Evolutionary conservation across 768 basidiomycete genomes (phyloP), one percentile per base, ranked within the genome.

Genomic region (Leccinum disarticulatum): DNA sequence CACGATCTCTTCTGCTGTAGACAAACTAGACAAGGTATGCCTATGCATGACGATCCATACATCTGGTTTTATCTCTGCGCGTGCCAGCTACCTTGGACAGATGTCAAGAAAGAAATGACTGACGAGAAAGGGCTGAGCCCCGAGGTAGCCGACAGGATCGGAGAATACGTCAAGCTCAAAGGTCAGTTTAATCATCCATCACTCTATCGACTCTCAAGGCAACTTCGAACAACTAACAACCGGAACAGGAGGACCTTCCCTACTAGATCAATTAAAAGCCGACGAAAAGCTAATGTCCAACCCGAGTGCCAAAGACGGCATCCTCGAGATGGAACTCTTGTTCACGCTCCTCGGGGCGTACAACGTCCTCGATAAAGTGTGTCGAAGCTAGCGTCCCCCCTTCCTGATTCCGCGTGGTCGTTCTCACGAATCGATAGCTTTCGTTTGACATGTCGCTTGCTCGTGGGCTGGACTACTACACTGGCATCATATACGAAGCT

Each of bases 391-490:
- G 17, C 15, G 13, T 38, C 22, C 11, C 19, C 19, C 43, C n/a
- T 19, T 38, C 7, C 41, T 25, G 15, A 31, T 33, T 41, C 2
- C 35, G 28, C 13, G 43, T 0, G 43, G 9, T 28, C 27, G 3
- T 51, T 53, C 33, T 58, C n/a, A 63, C 33, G 27, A 1, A 30
- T 51, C 3, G 10, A 55, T 63, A 95, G 91, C 83, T 99, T 67
- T 95, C 93, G 3, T 98, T 99, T 70, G 96, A 99, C 74, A 83
- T 98, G 64, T 97, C 95, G 2, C 85, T 99, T 14, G 96, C 96
- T n/a, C 89, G 96, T 33, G 96, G 96, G 41, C 83, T 98, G 22
- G 97, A 98, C 74, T 98, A 99, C 76, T 98, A 99, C 76, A 99
- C 96, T 2, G 97, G 97, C 17, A 88, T 99, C 68, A 98, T 98